These are phyloP conservation scores for Lachnellula willkommii DNA, from an alignment of 2,329 filamentous ascomycete genomes.

Conservation along the genomic window DNA sequence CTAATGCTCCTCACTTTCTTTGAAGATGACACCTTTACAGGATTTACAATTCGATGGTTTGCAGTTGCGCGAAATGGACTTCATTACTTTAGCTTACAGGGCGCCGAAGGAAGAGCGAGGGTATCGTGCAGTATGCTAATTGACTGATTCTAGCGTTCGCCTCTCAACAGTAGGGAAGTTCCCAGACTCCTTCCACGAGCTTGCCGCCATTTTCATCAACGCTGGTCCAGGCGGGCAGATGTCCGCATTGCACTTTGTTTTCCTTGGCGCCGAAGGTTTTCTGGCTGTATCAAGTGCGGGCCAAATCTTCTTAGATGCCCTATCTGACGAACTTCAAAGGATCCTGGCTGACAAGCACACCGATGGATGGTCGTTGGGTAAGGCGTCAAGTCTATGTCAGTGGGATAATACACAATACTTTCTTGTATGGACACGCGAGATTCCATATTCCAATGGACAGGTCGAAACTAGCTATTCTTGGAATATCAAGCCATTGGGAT, in stretches of 20 bases:
- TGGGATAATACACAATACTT: background rate
- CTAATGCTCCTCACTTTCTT: background rate
- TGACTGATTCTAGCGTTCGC: background rate
- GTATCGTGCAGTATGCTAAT: background rate
- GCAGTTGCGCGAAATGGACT: background rate
- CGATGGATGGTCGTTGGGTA: background rate
- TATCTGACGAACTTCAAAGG: background rate
- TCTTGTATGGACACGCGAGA: background rate
- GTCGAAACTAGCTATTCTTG: background rate
- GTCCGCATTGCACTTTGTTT: background rate
- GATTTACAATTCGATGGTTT: background rate
- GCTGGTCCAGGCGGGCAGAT: background rate
- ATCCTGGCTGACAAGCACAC: background rate
- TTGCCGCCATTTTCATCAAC: background rate
- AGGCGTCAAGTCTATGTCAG: background rate
- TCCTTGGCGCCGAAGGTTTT: background rate
- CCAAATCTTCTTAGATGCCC: background rate
- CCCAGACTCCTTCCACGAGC: background rate
- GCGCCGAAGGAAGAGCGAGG: background rate
- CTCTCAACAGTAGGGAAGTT: background rate
- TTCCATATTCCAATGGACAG: background rate
- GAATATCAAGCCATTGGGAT: background rate
- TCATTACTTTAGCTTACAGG: background rate
- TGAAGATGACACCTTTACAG: background rate
- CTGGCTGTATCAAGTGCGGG: background rate